Evolutionary conservation across 2,329 filamentous ascomycete genomes (phyloP), one percentile per base, ranked within the genome.

Genomic region (Fusarium oxysporum): DNA sequence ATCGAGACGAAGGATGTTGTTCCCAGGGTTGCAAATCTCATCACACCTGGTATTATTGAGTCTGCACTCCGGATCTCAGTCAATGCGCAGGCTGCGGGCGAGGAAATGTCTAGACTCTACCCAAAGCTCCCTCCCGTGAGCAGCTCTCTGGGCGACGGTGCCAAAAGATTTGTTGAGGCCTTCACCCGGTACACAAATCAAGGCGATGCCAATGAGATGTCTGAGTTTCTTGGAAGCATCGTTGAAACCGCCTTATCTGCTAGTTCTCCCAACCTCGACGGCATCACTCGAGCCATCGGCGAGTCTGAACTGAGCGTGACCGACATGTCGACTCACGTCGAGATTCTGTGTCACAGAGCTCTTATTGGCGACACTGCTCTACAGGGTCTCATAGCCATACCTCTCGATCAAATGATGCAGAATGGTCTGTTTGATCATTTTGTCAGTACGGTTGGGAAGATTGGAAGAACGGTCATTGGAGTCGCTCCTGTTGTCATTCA

Each of bases 91-190:
- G 51, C 7, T 30, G 9, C 21, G 9, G 30, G 47, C 14, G 19
- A n/a, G 1, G 35, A 30, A 1, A 17, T 1, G 1, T 10, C 25
- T 1, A 32, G 14, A 2, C 19, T 55, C 11, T 43, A 55, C 37
- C 37, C 37, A 5, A 11, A 11, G 8, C 25, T 55, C 8, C 21
- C 51, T 43, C 1, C 4, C 0, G 1, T 3, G 0, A n/a, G 3
- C 11, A 5, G 2, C 10, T 8, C 25, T 43, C 11, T 43, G 2
- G 9, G 13, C 19, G 3, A 1, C 0, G 7, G 1, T 5, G 19
- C 3, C 10, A 37, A 38, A n/a, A 6, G 3, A 4, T 40, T 54
- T 28, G 6, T 6, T 1, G 50, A 54, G 11, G 50, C 23, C 1
- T 28, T 54, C 1, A 16, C 5, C 14, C 19, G 10, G 9, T 6